phyloP scores from a whole-genome alignment of 208 protist species.

The Herpetomonas tarakana region DNA sequence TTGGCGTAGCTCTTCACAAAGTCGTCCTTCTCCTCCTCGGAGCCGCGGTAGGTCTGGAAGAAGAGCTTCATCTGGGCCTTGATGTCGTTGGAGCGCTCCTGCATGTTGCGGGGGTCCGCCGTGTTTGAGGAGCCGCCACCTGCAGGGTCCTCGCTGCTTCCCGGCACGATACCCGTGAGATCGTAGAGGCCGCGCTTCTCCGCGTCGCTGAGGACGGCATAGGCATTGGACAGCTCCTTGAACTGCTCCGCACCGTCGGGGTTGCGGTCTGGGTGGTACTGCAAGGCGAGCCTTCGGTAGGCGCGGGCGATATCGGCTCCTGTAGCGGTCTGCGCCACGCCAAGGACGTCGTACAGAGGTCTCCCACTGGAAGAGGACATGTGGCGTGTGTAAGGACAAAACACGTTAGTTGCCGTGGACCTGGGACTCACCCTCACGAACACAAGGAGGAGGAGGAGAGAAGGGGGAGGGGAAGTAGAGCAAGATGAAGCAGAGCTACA shows the following conservation, averaged over 20 bases:
- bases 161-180: constrained; percentile 50
- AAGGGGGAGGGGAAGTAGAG: no score
- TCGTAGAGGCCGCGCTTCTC: constrained; percentile 97
- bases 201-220: constrained; percentile 94
- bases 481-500: no score
- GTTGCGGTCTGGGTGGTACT: constrained; percentile 90
- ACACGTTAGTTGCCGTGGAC: no score
- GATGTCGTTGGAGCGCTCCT: constrained; percentile 72
- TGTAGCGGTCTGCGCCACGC: constrained; percentile 37
- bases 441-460: no score
- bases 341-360: constrained; percentile 60
- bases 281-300: constrained; percentile 69
- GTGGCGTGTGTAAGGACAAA: no score
- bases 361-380: constrained; percentile 13
- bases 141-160: constrained; percentile 12
- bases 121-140: constrained; percentile 7
- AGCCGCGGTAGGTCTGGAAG: constrained; percentile 71
- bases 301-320: constrained; percentile 52
- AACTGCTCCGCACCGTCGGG: constrained; percentile 80
- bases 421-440: no score
- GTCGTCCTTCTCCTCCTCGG: constrained; percentile 63
- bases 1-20: constrained; percentile 46
- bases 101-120: constrained; percentile 14
- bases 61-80: constrained; percentile 58
- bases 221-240: constrained; percentile 93